Percentiles rank a stretch among this genome's conserved stretches.
Conservation (phyloP, 306 rosid species). For the Inga laurina region DNA sequence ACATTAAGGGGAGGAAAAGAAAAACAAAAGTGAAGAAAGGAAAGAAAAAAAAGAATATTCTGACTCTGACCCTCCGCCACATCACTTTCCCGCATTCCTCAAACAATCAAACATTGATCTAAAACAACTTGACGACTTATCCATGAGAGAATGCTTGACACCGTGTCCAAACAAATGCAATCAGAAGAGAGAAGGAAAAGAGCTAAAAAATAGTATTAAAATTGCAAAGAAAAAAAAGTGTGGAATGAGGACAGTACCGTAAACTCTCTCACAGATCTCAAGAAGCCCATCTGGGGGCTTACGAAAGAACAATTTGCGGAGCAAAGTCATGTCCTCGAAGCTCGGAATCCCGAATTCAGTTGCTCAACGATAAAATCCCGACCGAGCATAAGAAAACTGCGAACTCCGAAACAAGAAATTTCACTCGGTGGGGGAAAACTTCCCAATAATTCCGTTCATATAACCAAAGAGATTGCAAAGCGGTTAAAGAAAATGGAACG, state of each 20-base stretch:
- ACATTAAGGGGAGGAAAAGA: background rate
- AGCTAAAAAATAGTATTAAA: background rate
- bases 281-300: slow-evolving; percentile 93
- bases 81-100: slow-evolving; percentile 30
- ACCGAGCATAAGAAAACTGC: background rate
- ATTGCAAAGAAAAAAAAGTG: background rate
- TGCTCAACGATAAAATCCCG: background rate
- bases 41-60: background rate
- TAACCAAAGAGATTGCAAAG: background rate
- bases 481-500: background rate
- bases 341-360: slow-evolving; percentile 1
- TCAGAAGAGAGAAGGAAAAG: slow-evolving; percentile 1
- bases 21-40: background rate
- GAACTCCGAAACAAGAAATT: background rate
- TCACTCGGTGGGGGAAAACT: background rate
- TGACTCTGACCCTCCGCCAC: background rate
- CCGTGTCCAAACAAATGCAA: slow-evolving; percentile 11
- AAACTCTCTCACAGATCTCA: slow-evolving; percentile 88
- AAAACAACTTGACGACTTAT: background rate
- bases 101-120: slow-evolving; percentile 29
- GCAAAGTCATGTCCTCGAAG: slow-evolving; percentile 56
- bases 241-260: slow-evolving; percentile 51
- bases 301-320: slow-evolving; percentile 86
- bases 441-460: background rate
- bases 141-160: background rate